Evolutionary conservation across 108 stramenopile genomes (phyloP).

Genomic region (Nannochloropsis salina): DNA sequence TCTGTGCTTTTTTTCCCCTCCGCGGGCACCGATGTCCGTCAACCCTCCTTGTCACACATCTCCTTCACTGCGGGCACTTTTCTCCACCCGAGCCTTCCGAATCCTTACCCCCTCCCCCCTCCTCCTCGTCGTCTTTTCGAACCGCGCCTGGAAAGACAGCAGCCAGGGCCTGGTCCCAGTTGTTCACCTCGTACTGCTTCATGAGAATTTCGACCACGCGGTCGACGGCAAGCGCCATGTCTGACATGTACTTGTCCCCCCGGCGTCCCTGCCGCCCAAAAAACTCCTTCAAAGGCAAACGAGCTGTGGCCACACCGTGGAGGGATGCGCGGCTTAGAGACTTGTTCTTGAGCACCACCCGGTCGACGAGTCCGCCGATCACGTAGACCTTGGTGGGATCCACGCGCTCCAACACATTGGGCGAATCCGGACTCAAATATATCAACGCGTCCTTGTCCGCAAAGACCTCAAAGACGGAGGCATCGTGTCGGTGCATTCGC

Average conservation of each 20-base stretch:
- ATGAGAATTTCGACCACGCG: neutral
- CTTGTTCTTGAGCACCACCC: neutral
- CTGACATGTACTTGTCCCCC: neutral
- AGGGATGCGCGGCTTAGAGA: neutral
- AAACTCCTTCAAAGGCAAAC: constrained; percentile 14
- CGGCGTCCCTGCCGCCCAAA: neutral
- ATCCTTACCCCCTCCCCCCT: no score
- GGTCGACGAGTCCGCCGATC: constrained; percentile 20
- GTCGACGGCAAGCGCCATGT: neutral
- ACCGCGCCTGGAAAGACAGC: no score
- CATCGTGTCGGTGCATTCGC: neutral
- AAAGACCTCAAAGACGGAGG: neutral
- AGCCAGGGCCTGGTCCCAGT: neutral
- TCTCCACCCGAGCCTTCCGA: no score
- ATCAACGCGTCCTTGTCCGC: neutral
- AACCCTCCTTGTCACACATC: no score
- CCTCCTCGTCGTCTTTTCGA: no score
- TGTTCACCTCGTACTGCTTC: neutral
- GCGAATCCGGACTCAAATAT: constrained; percentile 21
- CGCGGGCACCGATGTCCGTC: no score
- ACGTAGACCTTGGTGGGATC: constrained; percentile 18
- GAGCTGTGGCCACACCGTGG: constrained; percentile 8
- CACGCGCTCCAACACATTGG: neutral
- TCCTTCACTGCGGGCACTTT: no score
- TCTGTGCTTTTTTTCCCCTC: no score